Percentiles rank a stretch among this genome's conserved stretches.
Evolutionary conservation across 169 alveolate species (phyloP).

Genomic region (Besnoitia besnoiti): DNA sequence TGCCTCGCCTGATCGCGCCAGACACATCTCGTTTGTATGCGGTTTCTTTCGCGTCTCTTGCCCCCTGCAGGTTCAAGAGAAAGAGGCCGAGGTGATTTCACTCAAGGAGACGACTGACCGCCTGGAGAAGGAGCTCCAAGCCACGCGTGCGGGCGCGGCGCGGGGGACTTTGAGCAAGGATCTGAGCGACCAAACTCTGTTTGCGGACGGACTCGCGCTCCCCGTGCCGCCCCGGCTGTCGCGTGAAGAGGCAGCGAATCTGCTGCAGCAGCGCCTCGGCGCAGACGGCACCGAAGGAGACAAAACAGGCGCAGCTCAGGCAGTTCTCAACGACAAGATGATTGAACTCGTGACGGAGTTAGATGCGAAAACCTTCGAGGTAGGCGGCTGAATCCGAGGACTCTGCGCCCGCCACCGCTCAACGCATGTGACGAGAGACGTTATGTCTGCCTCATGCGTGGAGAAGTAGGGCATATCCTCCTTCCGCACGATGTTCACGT

Average conservation of each 20-base stretch:
- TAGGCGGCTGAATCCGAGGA: background rate
- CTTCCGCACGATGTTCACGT: no score
- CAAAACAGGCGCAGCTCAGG: background rate
- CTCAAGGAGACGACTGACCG: background rate
- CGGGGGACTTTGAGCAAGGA: no score
- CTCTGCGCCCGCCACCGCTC: no score
- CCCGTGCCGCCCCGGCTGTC: background rate
- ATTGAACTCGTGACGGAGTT: slow-evolving; percentile 11
- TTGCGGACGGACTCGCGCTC: background rate
- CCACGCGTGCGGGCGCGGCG: no score
- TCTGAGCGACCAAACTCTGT: background rate
- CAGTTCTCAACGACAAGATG: background rate
- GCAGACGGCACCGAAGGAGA: background rate
- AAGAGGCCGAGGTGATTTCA: background rate
- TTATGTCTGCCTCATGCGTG: no score
- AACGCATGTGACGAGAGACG: no score
- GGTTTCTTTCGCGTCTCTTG: no score
- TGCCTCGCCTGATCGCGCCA: no score
- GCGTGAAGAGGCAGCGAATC: background rate
- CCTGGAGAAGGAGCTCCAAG: background rate
- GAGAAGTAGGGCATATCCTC: no score
- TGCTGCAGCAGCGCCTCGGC: background rate
- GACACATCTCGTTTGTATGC: no score
- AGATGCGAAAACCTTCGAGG: background rate
- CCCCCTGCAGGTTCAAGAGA: background rate